Evolutionary conservation across 495 filamentous ascomycete species (phyloP).

Genomic region (Lophiostoma macrostomum): DNA sequence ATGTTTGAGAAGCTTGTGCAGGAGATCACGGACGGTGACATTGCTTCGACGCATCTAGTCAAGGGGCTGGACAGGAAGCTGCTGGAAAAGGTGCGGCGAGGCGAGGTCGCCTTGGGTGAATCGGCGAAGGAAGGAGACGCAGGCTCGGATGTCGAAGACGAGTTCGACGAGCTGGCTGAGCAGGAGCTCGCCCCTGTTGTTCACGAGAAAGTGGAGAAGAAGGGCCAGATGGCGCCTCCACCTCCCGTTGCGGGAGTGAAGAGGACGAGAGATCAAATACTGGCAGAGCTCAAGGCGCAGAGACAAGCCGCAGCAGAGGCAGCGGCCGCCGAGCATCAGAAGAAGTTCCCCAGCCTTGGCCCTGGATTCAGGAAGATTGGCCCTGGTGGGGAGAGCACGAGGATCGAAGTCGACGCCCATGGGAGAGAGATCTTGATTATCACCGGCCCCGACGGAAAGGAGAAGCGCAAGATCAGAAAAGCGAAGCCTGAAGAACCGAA

Average conservation of each 20-base stretch:
- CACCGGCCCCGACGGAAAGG: slow-evolving; percentile 80
- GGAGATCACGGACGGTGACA: slow-evolving; percentile 80
- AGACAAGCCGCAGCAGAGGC: slow-evolving; percentile 58
- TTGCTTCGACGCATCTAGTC: slow-evolving; percentile 75
- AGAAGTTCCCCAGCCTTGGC: slow-evolving; percentile 59
- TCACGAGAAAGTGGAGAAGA: slow-evolving; percentile 65
- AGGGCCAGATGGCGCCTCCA: slow-evolving; percentile 67
- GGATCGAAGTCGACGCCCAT: slow-evolving; percentile 71
- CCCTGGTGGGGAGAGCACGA: slow-evolving; percentile 58
- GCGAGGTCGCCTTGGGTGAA: slow-evolving; percentile 41
- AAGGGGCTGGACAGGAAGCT: slow-evolving; percentile 88
- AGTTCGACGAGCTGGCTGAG: slow-evolving; percentile 71
- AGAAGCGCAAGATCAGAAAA: slow-evolving; percentile 77
- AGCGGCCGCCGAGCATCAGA: slow-evolving; percentile 49
- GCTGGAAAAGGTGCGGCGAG: slow-evolving; percentile 62
- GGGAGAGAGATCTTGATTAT: slow-evolving; percentile 82
- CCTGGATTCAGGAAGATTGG: slow-evolving; percentile 81
- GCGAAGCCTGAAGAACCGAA: slow-evolving; percentile 37
- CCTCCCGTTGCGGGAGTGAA: slow-evolving; percentile 60
- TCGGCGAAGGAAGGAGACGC: slow-evolving; percentile 4
- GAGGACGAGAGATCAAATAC: slow-evolving; percentile 75
- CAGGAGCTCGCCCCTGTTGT: slow-evolving; percentile 56
- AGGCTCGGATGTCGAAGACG: slow-evolving; percentile 57
- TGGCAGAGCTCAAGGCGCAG: slow-evolving; percentile 75
- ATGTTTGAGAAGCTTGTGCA: slow-evolving; percentile 69